These are phyloP conservation scores for Streptanthus diversifolius DNA, from an alignment of 345 rosid genomes.

Conservation along the genomic window DNA sequence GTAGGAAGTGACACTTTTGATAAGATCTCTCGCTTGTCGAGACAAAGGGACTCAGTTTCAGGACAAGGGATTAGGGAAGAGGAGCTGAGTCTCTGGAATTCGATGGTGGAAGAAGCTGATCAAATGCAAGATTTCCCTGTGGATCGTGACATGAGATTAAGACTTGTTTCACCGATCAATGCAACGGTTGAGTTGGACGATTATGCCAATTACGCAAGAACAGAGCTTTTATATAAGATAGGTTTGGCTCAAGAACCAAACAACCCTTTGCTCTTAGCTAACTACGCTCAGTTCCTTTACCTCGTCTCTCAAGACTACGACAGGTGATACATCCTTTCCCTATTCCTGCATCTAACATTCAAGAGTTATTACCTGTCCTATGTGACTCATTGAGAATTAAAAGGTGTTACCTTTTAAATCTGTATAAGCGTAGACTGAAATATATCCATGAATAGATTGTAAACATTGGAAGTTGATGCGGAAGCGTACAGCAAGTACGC, in stretches of 20 bases:
- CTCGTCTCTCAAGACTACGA: constrained; percentile 49
- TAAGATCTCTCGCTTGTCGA: not conserved
- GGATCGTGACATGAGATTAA: constrained; percentile 37
- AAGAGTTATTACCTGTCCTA: not conserved
- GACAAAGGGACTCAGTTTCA: not conserved
- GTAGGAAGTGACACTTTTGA: not conserved
- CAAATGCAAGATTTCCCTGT: constrained; percentile 38
- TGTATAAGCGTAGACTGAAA: not conserved
- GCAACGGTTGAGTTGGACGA: constrained; percentile 49
- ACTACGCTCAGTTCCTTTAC: constrained; percentile 74
- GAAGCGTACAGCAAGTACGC: constrained; percentile 63
- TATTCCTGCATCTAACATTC: not conserved
- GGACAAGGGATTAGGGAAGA: constrained; percentile 22
- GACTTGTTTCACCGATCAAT: constrained; percentile 38
- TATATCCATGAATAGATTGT: not conserved
- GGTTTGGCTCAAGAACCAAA: constrained; percentile 56
- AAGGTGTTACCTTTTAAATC: not conserved
- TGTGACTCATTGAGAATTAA: not conserved
- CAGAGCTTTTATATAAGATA: constrained; percentile 56
- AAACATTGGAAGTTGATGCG: constrained; percentile 45
- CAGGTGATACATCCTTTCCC: constrained; percentile 42
- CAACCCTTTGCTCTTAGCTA: constrained; percentile 52
- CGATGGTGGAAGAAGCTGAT: constrained; percentile 47
- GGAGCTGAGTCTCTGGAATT: constrained; percentile 52
- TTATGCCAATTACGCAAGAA: constrained; percentile 41